phyloP scores from a whole-genome alignment of 2,329 filamentous ascomycete genomes.

The Didymellaceae sp. region DNA sequence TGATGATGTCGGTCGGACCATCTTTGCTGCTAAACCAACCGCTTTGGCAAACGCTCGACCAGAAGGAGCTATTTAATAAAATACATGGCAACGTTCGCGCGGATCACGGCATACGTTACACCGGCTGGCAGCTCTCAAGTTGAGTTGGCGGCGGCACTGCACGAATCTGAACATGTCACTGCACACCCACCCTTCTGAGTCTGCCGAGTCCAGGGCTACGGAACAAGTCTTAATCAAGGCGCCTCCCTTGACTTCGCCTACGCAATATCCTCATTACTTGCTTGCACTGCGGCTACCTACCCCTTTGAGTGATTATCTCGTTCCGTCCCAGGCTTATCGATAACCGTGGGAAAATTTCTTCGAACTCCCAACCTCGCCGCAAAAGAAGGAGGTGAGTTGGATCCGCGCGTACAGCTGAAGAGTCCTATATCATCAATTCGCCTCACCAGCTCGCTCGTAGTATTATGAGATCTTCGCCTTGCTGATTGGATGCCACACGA shows the following conservation, averaged over 20 bases:
- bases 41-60: conserved; percentile 28
- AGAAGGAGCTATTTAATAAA: conserved; percentile 22
- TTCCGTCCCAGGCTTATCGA: conserved; percentile 30
- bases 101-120: conserved; percentile 34
- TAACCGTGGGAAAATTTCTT: conserved; percentile 28
- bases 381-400: conserved; percentile 28
- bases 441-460: conserved; percentile 26
- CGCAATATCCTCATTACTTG: conserved; percentile 2
- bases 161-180: conserved; percentile 36
- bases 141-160: conserved; percentile 27
- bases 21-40: conserved; percentile 26
- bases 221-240: conserved; percentile 37
- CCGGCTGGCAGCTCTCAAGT: conserved; percentile 29
- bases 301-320: background rate
- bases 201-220: conserved; percentile 37
- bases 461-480: conserved; percentile 12
- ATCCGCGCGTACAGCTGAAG: conserved; percentile 17
- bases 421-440: conserved; percentile 15
- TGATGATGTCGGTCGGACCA: conserved; percentile 30
- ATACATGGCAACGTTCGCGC: conserved; percentile 31
- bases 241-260: conserved; percentile 19
- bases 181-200: conserved; percentile 32
- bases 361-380: conserved; percentile 31
- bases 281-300: conserved; percentile 1
- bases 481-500: conserved; percentile 31